Evolutionary conservation across 2,329 filamentous ascomycete species (phyloP), one percentile per base, ranked within the genome.

Genomic region (Ophiostoma montium): DNA sequence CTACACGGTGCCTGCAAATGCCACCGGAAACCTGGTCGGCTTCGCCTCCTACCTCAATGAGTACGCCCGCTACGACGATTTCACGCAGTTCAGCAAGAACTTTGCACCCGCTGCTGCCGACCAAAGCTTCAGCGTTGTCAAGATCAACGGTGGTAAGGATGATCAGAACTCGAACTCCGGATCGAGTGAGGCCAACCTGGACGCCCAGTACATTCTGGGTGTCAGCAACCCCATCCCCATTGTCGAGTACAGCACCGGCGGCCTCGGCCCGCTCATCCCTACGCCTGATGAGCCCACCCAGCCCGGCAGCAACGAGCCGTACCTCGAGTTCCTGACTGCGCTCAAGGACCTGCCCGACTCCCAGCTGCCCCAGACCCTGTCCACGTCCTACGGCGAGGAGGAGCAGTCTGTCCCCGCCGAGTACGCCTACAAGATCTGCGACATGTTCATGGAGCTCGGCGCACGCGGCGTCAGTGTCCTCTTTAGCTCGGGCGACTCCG

Each of bases 401-500:
- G 82, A 85, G 62, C 75, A 82, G 35, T 81, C 74, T 1, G 57
- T 85, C 0, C 80, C 81, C 0, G 58, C 65, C 3, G 70, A 72
- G 11, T 86, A 83, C 57, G 76, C 77, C 16, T 66, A 67, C 44
- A 70, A 72, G 46, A 76, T 81, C 12, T 85, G 81, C 66, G 70
- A 74, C 53, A 67, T 78, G 54, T 79, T 82, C 56, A 76, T 73
- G 39, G 72, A 82, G 56, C 75, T 84, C 31, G 80, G 78, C n/a
- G 73, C 76, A 2, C 75, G 80, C 36, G 82, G 81, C n/a, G 72
- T 81, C 4, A 74, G 75, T 1, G 67, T 84, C n/a, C 63, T 84
- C 30, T 77, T 82, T 59, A 69, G 73, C 11, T 76, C 72, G 0
- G 66, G 66, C 68, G 81, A 50, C 70, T 84, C 59, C 61, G 76